A percentile compares a stretch with the other conserved stretches of the same genome.
Conservation (phyloP, 2,329 filamentous ascomycete genomes). For the Cordyceps farinosa region DNA sequence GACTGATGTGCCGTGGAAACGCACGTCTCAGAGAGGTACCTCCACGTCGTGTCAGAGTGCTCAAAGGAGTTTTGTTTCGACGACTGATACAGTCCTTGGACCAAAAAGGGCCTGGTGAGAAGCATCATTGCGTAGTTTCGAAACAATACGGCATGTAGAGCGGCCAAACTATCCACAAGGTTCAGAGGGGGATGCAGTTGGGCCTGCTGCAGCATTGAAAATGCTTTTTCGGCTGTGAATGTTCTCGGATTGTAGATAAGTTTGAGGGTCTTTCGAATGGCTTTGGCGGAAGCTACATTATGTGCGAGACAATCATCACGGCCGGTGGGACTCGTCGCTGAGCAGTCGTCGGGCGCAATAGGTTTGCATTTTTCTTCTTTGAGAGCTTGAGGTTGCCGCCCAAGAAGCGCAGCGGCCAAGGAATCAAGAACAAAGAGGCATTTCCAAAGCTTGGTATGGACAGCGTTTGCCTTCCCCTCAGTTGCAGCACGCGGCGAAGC, state of each 20-base stretch:
- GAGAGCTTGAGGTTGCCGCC: not conserved
- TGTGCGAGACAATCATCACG: not conserved
- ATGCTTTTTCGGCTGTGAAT: not conserved
- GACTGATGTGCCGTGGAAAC: not conserved
- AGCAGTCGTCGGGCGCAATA: not conserved
- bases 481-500: not conserved
- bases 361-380: not conserved
- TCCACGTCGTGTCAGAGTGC: not conserved
- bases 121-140: conserved; percentile 3
- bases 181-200: not conserved
- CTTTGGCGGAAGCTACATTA: conserved; percentile 1
- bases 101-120: not conserved
- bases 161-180: not conserved
- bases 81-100: not conserved
- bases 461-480: not conserved
- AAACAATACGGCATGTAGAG: not conserved
- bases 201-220: not conserved
- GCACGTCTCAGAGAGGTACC: not conserved
- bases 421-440: conserved; percentile 13
- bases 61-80: not conserved
- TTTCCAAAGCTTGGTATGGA: conserved; percentile 5
- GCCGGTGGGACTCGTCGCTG: not conserved
- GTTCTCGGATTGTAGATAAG: not conserved
- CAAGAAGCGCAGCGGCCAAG: not conserved
- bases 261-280: conserved; percentile 5